These are phyloP conservation scores for Ampelocalamus luodianensis DNA, from an alignment of 176 grass and related monocot genomes.

Conservation along the genomic window DNA sequence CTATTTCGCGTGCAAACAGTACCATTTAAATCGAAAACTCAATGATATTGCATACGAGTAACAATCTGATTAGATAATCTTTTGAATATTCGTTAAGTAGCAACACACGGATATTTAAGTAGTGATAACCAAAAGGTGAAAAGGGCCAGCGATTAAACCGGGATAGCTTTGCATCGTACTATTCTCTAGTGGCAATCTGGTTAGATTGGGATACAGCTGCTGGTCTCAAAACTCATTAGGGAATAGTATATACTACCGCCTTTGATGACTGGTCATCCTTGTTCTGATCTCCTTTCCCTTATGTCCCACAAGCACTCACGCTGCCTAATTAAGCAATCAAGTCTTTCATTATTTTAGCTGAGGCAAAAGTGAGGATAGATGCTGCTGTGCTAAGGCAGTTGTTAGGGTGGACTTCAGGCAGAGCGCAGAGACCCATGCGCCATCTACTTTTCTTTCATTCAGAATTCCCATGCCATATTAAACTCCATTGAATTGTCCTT, in stretches of 20 bases:
- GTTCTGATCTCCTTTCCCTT: conserved; percentile 9
- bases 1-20: too few relatives aligned
- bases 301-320: neutral
- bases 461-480: neutral
- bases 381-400: conserved; percentile 23
- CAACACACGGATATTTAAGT: too few relatives aligned
- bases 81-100: too few relatives aligned
- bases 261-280: conserved; percentile 45
- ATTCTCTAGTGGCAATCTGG: neutral
- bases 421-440: neutral
- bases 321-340: conserved; percentile 28
- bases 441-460: neutral
- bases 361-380: neutral
- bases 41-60: too few relatives aligned
- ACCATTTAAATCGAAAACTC: too few relatives aligned
- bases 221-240: neutral
- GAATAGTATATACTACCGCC: conserved; percentile 14
- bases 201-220: conserved; percentile 57
- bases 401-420: conserved; percentile 20
- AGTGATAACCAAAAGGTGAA: conserved; percentile 1
- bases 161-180: neutral
- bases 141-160: neutral
- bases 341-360: conserved; percentile 53
- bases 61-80: too few relatives aligned
- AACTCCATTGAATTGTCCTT: neutral